phyloP scores from a whole-genome alignment of 768 basidiomycete species.

The Kwoniella europaea region DNA sequence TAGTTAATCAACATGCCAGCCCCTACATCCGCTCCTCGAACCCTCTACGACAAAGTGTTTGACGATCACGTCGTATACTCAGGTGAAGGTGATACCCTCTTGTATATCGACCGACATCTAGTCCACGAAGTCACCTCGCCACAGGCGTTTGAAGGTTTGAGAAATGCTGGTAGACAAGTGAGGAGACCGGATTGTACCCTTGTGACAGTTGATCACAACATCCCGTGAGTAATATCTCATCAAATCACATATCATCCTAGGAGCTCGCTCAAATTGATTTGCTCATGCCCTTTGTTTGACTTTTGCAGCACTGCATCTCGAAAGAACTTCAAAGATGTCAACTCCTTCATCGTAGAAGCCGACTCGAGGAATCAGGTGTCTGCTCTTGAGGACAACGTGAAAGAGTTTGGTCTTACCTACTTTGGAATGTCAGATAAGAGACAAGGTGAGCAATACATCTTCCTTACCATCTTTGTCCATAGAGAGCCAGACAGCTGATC shows the following conservation, averaged over 20 bases:
- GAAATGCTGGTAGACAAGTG: conserved; percentile 73
- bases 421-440: conserved; percentile 88
- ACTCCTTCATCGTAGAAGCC: conserved; percentile 77
- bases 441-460: conserved; percentile 66
- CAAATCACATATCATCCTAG: not conserved
- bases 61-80: conserved; percentile 89
- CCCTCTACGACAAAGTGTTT: conserved; percentile 97
- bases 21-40: conserved; percentile 71
- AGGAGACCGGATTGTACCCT: conserved; percentile 86
- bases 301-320: conserved; percentile 69
- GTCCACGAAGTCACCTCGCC: conserved; percentile 95
- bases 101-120: conserved; percentile 64
- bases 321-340: conserved; percentile 73
- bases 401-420: conserved; percentile 88
- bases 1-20: conserved; percentile 63
- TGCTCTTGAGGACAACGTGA: conserved; percentile 85
- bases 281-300: not conserved
- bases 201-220: conserved; percentile 85
- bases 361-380: conserved; percentile 83
- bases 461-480: too few species aligned
- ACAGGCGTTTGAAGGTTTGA: conserved; percentile 88
- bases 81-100: conserved; percentile 58
- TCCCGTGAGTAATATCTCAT: conserved; percentile 68
- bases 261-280: not conserved
- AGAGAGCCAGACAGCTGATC: conserved; percentile 8